Evolutionary conservation across 1,139 yeast species (phyloP), one percentile per base, ranked within the genome.

Genomic region (Protomyces inouyei): DNA sequence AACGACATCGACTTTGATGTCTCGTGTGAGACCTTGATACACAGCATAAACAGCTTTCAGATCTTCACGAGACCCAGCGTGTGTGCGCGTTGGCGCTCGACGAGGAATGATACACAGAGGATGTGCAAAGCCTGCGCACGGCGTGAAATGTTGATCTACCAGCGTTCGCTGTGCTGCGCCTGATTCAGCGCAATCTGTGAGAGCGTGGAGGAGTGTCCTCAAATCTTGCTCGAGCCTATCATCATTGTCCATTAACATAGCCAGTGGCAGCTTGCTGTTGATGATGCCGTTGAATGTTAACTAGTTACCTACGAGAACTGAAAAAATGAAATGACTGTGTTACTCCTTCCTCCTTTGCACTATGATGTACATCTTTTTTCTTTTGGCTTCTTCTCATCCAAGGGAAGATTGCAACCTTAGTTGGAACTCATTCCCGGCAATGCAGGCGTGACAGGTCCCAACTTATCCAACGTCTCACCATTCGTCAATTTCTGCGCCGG

Each of bases 361-460:
- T 28, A 6, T 28, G 32, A 28, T 28, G 32, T 28, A 28, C 32
- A 28, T 28, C 8, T 6, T 28, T 25, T 16, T 16, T 38, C 10
- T 38, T 38, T 38, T 37, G 40, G 16, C 16, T 10, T 38, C 43
- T 38, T 38, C 32, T 28, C 32, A 6, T 28, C 32, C 8, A 1
- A 28, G 23, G 23, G 2, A 40, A 5, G 14, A 28, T 36, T 57
- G 55, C 51, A 46, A 46, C 9, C 43, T 18, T 37, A 37, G 6
- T 37, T 37, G 5, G 43, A 12, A 14, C 16, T n/a, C 43, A 14
- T 12, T 37, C 63, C 63, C 36, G 53, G 53, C 43, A 59, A 55
- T 3, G 63, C 63, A 25, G 63, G 63, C 18, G 63, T 59, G 43
- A 59, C 54, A 9, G 63, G 63, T 21, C 63, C 63, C 32, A 59